Evolutionary conservation across 805 yeast genomes (phyloP), one percentile per base, ranked within the genome.

Genomic region (Candida pseudoglaebosa): DNA sequence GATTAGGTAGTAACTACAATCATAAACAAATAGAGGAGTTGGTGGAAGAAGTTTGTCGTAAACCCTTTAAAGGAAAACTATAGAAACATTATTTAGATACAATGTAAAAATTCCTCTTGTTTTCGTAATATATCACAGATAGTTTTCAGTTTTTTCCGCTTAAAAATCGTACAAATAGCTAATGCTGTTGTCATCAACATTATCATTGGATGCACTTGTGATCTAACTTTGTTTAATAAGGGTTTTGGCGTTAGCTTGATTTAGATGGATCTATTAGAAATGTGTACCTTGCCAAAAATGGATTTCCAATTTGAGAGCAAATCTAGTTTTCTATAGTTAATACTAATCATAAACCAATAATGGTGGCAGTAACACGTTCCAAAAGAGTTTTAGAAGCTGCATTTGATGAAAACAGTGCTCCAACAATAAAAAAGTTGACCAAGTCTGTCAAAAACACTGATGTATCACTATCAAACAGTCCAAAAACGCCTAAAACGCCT

Each of bases 11-110:
- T 13, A 17, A 42, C n/a, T 36, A 26, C 28, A 49, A 47, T 3
- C 22, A 32, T 3, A 16, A 47, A 17, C 45, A 44, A 24, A 44
- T 37, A 20, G 12, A 32, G 5, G 36, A 33, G 3, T 32, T 45
- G 20, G 24, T 37, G 15, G 38, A 42, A 17, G 4, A 38, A 9
- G 26, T 22, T 8, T 22, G 10, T 12, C 8, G 12, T 12, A 22
- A 22, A 22, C 26, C 26, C 12, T 22, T 22, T 12, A 22, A 22
- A 22, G 26, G 26, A 12, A 22, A 22, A 12, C 26, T 22, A 22
- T 22, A 22, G 26, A 22, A 22, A 22, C 26, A 12, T 22, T 22
- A 22, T 22, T 8, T 22, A 22, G 26, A 8, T n/a, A n/a, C 26
- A 8, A 8, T 22, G 12, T 22, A 22, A 22, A 22, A 8, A 8